Conservation (phyloP, 768 basidiomycete species). For the Suillus luteus region DNA sequence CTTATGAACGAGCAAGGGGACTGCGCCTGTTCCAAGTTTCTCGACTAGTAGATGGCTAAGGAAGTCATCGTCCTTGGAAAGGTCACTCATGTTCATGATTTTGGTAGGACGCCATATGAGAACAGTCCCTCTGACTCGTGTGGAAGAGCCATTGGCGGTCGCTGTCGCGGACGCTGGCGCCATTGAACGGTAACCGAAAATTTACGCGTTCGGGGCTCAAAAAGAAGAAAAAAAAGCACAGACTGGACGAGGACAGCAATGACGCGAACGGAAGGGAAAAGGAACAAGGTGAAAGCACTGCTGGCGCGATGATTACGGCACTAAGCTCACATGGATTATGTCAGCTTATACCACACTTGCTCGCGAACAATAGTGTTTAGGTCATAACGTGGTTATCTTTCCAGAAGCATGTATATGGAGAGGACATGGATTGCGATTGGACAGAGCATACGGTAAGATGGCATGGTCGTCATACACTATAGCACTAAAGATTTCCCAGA, state of each 20-base stretch:
- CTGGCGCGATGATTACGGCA: constrained; percentile 38
- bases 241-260: constrained; percentile 17
- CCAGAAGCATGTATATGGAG: background rate
- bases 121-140: constrained; percentile 19
- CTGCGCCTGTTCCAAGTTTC: constrained; percentile 78
- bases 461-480: constrained; percentile 18
- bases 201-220: constrained; percentile 21
- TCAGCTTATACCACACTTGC: constrained; percentile 8
- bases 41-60: constrained; percentile 88
- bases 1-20: constrained; percentile 86
- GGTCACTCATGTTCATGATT: constrained; percentile 89
- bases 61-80: constrained; percentile 89
- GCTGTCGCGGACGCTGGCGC: constrained; percentile 28
- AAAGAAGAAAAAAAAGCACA: constrained; percentile 16
- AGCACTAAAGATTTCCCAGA: constrained; percentile 14
- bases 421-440: constrained; percentile 17
- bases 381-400: constrained; percentile 5
- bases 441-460: constrained; percentile 13
- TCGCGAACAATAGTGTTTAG: constrained; percentile 9
- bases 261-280: constrained; percentile 35
- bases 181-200: constrained; percentile 33
- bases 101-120: constrained; percentile 79
- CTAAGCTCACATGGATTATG: constrained; percentile 8
- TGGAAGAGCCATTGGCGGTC: constrained; percentile 26
- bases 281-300: constrained; percentile 23